Percentiles rank a stretch among this genome's conserved stretches.
phyloP scores from a whole-genome alignment of 805 yeast species.

The Saccharomycopsis olivae region DNA sequence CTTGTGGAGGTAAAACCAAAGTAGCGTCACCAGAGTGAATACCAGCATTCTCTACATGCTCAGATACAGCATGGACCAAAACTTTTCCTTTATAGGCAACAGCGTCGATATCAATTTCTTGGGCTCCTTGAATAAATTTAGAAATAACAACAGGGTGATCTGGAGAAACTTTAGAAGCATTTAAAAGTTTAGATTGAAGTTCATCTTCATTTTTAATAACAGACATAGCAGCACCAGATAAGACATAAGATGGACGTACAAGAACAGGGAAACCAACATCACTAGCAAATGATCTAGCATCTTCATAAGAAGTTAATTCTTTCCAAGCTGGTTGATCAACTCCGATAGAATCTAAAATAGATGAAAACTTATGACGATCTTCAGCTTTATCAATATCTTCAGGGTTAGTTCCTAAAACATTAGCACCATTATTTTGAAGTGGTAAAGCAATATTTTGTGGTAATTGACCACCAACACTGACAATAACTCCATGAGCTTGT shows the following conservation, averaged over 20 bases:
- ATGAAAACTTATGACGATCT: conserved; percentile 95
- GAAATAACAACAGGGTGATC: conserved; percentile 98
- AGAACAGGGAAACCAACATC: conserved; percentile 90
- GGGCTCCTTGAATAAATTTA: conserved; percentile 90
- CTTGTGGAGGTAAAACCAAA: conserved; percentile 84
- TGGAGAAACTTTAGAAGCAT: conserved; percentile 86
- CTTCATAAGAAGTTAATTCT: conserved; percentile 78
- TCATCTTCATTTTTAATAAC: conserved; percentile 75
- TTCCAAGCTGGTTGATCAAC: conserved; percentile 98
- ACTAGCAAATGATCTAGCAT: conserved; percentile 77
- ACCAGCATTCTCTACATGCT: conserved; percentile 98
- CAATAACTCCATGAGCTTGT: conserved; percentile 80
- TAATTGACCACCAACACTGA: conserved; percentile 95
- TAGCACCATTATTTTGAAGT: conserved; percentile 73
- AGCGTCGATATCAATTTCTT: conserved; percentile 95
- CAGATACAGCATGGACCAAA: conserved; percentile 90
- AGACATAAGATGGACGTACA: conserved; percentile 94
- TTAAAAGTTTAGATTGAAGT: conserved; percentile 68
- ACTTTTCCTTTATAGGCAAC: conserved; percentile 87
- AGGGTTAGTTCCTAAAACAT: conserved; percentile 89
- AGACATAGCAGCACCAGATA: conserved; percentile 98
- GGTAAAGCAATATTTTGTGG: conserved; percentile 93
- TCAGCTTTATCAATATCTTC: conserved; percentile 94
- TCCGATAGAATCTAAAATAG: conserved; percentile 82
- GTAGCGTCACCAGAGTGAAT: conserved; percentile 99